A percentile compares a stretch with the other conserved stretches of the same genome.
These are phyloP conservation scores for Penicillium fuscoglaucum DNA, from an alignment of 2,329 filamentous ascomycete species.

Conservation along the genomic window DNA sequence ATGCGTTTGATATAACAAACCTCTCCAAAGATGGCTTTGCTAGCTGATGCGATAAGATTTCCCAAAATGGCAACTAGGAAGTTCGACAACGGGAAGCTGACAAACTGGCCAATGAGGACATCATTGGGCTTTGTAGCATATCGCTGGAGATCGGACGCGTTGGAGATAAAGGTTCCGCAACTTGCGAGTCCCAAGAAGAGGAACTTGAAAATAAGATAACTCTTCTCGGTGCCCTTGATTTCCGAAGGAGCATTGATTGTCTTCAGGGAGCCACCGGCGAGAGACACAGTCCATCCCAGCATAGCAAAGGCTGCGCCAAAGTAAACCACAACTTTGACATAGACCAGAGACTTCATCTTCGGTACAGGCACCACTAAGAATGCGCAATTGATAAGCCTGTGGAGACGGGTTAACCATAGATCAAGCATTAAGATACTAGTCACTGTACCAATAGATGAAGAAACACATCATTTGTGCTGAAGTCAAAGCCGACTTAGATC, in stretches of 20 bases:
- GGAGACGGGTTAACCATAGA: background rate
- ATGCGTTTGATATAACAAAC: conserved; percentile 4
- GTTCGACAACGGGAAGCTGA: conserved; percentile 46
- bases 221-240: conserved; percentile 34
- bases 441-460: conserved; percentile 39
- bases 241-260: conserved; percentile 31
- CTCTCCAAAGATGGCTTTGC: conserved; percentile 34
- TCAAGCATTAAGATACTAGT: background rate
- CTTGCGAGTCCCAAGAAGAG: conserved; percentile 35
- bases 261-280: conserved; percentile 33
- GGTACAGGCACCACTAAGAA: conserved; percentile 43
- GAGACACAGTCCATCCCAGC: conserved; percentile 40
- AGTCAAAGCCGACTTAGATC: conserved; percentile 42
- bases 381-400: conserved; percentile 39
- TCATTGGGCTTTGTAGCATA: conserved; percentile 46
- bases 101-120: conserved; percentile 43
- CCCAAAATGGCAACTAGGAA: conserved; percentile 43
- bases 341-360: conserved; percentile 39
- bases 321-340: conserved; percentile 42
- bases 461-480: conserved; percentile 47
- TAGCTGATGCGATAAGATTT: conserved; percentile 40
- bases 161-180: conserved; percentile 32
- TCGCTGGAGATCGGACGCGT: conserved; percentile 48
- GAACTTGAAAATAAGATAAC: conserved; percentile 43
- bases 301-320: conserved; percentile 42